Base-by-base conservation (phyloP, 331 rosid genomes). In the Quercus tomentella region DNA sequence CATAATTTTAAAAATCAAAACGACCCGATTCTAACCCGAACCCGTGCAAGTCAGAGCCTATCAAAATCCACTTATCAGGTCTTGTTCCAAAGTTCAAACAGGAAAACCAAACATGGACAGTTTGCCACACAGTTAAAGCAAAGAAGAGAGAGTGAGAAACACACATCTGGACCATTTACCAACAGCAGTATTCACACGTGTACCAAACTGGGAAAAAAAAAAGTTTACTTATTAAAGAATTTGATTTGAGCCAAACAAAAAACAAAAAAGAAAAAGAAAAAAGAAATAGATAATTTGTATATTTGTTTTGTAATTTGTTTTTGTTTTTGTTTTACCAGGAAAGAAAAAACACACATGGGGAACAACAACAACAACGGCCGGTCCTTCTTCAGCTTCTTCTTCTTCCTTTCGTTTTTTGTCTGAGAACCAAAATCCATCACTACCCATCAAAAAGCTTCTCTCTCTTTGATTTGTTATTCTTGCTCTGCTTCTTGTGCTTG, bases 381-480 rank as follows among this genome's bases (percentile, higher is more conserved):
- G 58, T 74, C 82, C 80, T 84, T 74, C 80, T 79, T 80, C 45
- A 72, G 22, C 83, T 37, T 63, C 66, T 57, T 75, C 83, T 77
- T 88, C 72, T 60, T 78, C 79, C 67, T 70, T 66, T 84, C 80
- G 70, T 79, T 88, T 80, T 82, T 79, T 20, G 25, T 78, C 65
- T 65, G 20, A 21, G 37, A 16, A 56, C 55, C 33, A 55, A 81
- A 41, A 83, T 76, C 78, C 74, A 57, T 74, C 80, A 51, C 73
- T 79, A 37, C 77, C 77, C 82, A 78, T 49, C 87, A 69, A 71
- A 45, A 74, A 60, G 49, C 23, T 31, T 17, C 25, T 35, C 41
- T 82, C 57, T 56, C 20, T 28, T 2, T 7, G 45, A 66, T 22
- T 25, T 28, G 62, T 68, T 54, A 56, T 73, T 68, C 52, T 41